Evolutionary conservation across 768 basidiomycete species (phyloP), one percentile per base, ranked within the genome.

Genomic region (Calocera cornea): DNA sequence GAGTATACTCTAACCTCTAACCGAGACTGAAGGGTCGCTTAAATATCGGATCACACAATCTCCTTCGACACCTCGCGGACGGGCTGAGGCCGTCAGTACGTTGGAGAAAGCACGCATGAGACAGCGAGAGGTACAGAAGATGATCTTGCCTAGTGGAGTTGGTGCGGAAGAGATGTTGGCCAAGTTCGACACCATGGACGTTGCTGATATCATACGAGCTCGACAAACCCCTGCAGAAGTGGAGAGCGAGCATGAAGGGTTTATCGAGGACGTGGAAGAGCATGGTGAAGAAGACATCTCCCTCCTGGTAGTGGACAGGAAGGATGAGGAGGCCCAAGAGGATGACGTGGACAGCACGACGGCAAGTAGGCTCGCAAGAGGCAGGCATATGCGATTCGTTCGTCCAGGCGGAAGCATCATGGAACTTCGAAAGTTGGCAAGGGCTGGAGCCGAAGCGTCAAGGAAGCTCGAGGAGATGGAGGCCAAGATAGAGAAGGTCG

Each of bases 231-330:
- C 54, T 60, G 54, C 54, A 10, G 54, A 60, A 31, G 54, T 33
- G 54, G 54, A 60, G 31, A 60, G 54, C 22, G 54, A 60, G 31
- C 54, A 60, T 60, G 54, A 60, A 60, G 54, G 54, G 7, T 60
- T 60, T 27, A 33, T 10, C 31, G 54, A 60, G 16, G 54, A 60
- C 10, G 27, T 27, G 31, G 27, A 60, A 22, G 54, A 60, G 10
- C 7, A 5, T 5, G 31, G 14, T 33, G 27, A 33, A 19, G 54
- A 60, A 7, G 54, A 60, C 10, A 27, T 16, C 12, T 33, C 19
- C 7, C 36, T 38, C 14, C 36, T 5, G 14, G 36, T 38, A 19
- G 5, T 8, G 2, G 8, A 27, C 16, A 12, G 11, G 54, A 60
- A 10, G 31, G 54, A 33, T 19, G 54, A 60, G 5, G 54, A 29